Evolutionary conservation across 805 yeast genomes (phyloP), one percentile per base, ranked within the genome.

Genomic region (Lipomyces kockii): DNA sequence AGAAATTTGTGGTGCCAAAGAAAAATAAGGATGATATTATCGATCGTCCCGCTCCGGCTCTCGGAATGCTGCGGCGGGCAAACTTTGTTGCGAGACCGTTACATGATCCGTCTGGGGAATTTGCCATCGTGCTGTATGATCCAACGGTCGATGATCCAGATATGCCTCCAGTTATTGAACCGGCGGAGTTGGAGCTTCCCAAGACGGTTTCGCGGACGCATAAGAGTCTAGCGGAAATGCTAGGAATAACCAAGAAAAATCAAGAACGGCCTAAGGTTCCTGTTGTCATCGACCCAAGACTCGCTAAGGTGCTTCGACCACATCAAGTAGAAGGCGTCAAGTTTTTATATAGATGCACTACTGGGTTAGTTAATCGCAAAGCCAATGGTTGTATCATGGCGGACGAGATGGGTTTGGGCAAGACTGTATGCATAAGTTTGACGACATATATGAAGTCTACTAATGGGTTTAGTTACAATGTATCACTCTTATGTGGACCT

Each of bases 311-410:
- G 55, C 81, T 95, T 58, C 85, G 99, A 71, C 99, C 99, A 0
- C 99, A 95, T 81, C 99, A 95, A 78, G 88, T 95, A 3, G 97
- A 94, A 60, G 99, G 99, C 70, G 97, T 94, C 54, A 86, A 91
- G 77, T 95, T 95, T 76, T 80, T 95, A 66, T 95, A 92, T 75
- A 80, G 93, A 64, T 94, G 99, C 78, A 92, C 97, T 0, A 85
- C 97, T 0, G 99, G 99, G 0, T 79, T 93, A 43, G 70, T 81
- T 11, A 80, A 80, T 46, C 73, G 74, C 1, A 83, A 89, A 43
- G 98, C 98, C 0, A 87, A 89, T 74, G 99, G 99, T 2, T 94
- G 98, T 76, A 94, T 94, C 61, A 94, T 94, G 98, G 98, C 98
- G 0, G 98, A 92, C 79, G 98, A 91, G 78, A 92, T 92, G 98